Evolutionary conservation across 1,139 yeast genomes (phyloP).

Genomic region (Candida labiduridarum): DNA sequence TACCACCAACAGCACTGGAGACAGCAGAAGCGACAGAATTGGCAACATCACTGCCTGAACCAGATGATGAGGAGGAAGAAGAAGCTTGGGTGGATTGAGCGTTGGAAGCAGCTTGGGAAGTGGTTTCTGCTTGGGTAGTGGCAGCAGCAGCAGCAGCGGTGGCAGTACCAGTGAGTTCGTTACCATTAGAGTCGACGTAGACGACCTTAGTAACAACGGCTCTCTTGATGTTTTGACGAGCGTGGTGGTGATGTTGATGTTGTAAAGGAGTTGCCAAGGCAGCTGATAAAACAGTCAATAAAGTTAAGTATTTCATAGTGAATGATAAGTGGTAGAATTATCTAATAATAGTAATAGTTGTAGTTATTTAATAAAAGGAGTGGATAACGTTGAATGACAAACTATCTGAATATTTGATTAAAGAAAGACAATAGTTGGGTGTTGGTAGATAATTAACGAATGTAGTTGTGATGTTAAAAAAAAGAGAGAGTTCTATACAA

Average conservation of each 20-base stretch:
- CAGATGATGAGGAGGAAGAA: not conserved
- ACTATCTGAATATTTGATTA: not conserved
- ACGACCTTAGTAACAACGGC: slow-evolving; percentile 82
- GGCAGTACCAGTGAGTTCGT: slow-evolving; percentile 22
- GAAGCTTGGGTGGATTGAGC: slow-evolving; percentile 12
- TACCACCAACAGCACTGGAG: slow-evolving; percentile 26
- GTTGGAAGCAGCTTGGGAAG: not conserved
- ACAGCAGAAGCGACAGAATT: slow-evolving; percentile 28
- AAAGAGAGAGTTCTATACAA: not conserved
- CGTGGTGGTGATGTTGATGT: slow-evolving; percentile 34
- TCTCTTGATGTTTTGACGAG: slow-evolving; percentile 43
- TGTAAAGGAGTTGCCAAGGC: slow-evolving; percentile 36
- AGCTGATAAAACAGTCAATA: slow-evolving; percentile 25
- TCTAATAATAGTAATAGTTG: not conserved
- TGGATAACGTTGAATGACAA: slow-evolving; percentile 2
- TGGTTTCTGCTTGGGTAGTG: slow-evolving; percentile 1
- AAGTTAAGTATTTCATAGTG: slow-evolving; percentile 14
- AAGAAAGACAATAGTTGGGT: slow-evolving; percentile 7
- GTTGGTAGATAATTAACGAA: not conserved
- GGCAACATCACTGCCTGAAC: slow-evolving; percentile 7
- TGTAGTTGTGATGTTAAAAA: not conserved
- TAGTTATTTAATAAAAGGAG: not conserved
- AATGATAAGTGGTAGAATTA: not conserved
- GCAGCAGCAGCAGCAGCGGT: slow-evolving; percentile 5
- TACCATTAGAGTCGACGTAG: slow-evolving; percentile 73